Evolutionary conservation across 2,329 filamentous ascomycete genomes (phyloP).

Genomic region (Alternaria incomplexa): DNA sequence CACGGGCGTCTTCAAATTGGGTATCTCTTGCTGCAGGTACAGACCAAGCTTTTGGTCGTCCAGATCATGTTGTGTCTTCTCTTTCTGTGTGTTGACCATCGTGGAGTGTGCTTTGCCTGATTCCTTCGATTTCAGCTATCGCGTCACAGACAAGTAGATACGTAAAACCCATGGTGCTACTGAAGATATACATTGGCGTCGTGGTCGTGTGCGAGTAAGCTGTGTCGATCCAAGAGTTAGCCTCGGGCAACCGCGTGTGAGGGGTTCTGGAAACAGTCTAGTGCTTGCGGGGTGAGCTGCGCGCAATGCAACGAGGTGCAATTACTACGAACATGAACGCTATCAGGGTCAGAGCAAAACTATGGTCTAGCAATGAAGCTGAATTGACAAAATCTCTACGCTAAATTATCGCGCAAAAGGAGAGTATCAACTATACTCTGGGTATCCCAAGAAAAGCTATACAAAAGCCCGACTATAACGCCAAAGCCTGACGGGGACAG

Average conservation of each 20-base stretch:
- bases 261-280: constrained; percentile 4
- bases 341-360: background rate
- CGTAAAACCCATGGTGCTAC: background rate
- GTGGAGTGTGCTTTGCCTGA: background rate
- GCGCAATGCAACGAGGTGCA: background rate
- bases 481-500: background rate
- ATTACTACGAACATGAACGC: background rate
- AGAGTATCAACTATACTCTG: constrained; percentile 15
- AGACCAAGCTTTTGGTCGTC: constrained; percentile 36
- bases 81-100: constrained; percentile 21
- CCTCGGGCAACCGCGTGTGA: constrained; percentile 22
- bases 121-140: background rate
- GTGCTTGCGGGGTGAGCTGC: constrained; percentile 14
- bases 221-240: constrained; percentile 21
- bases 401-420: constrained; percentile 9
- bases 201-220: constrained; percentile 14
- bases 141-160: background rate
- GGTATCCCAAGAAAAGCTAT: constrained; percentile 16
- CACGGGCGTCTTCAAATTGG: constrained; percentile 31
- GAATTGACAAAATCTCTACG: constrained; percentile 3
- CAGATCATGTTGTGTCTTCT: constrained; percentile 35
- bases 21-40: constrained; percentile 38
- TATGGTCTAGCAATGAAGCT: background rate
- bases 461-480: constrained; percentile 2
- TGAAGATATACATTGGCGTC: background rate